phyloP scores from a whole-genome alignment of 2,329 filamentous ascomycete species.

The Aspergillus uvarum region DNA sequence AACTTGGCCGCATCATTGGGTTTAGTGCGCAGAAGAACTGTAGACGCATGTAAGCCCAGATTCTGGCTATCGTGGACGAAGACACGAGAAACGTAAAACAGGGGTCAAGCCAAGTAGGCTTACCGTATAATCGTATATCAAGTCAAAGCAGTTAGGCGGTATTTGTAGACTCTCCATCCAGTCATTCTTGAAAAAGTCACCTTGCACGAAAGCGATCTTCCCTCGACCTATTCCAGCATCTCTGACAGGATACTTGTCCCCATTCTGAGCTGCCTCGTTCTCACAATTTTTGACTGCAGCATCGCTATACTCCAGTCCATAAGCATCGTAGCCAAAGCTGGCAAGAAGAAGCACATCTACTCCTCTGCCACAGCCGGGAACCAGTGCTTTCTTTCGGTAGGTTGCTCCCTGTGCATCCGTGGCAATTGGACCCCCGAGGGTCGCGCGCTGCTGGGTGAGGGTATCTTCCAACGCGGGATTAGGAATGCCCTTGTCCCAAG shows the following conservation, averaged over 20 bases:
- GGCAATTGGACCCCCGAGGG: conserved; percentile 38
- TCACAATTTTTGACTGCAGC: conserved; percentile 9
- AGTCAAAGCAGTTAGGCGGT: conserved; percentile 13
- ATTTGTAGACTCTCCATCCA: conserved; percentile 10
- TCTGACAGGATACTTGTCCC: conserved; percentile 9
- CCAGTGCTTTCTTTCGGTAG: conserved; percentile 60
- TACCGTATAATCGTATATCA: conserved; percentile 52
- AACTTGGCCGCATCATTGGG: conserved; percentile 54
- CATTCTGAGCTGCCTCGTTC: conserved; percentile 44
- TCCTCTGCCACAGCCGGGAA: conserved; percentile 78
- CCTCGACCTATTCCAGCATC: conserved; percentile 39
- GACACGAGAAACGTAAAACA: background rate
- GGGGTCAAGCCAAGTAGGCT: conserved; percentile 18
- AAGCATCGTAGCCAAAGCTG: conserved; percentile 72
- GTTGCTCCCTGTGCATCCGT: conserved; percentile 14
- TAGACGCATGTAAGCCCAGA: background rate
- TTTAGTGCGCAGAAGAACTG: conserved; percentile 64
- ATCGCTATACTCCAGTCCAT: conserved; percentile 61
- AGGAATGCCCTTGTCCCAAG: conserved; percentile 58
- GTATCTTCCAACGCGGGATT: conserved; percentile 59
- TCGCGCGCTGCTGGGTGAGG: conserved; percentile 41
- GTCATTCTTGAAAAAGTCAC: conserved; percentile 46
- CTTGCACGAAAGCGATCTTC: conserved; percentile 55
- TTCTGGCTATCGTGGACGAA: background rate
- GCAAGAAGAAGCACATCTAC: conserved; percentile 76